phyloP scores from a whole-genome alignment of 179 eudicot species.

The Corrigiola litoralis region DNA sequence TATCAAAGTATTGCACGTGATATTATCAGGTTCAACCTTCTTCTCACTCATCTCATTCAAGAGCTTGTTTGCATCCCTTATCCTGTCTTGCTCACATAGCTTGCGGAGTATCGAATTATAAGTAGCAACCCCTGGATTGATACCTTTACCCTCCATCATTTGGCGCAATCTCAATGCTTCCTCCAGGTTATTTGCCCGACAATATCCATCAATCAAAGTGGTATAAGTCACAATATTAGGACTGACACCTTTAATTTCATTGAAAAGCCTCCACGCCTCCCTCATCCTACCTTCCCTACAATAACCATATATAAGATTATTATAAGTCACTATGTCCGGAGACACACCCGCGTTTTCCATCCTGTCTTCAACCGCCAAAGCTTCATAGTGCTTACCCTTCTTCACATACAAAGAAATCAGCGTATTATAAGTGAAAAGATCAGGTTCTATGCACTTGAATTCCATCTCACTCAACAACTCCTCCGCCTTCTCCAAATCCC shows the following conservation, averaged over 20 bases:
- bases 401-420: constrained; percentile 40
- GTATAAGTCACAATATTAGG: constrained; percentile 55
- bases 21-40: constrained; percentile 50
- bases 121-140: constrained; percentile 43
- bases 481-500: constrained; percentile 41
- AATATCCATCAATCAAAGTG: constrained; percentile 56
- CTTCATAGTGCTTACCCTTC: constrained; percentile 44
- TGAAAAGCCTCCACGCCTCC: constrained; percentile 54
- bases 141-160: constrained; percentile 39
- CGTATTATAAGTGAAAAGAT: constrained; percentile 41
- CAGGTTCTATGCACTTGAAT: constrained; percentile 31
- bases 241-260: constrained; percentile 33
- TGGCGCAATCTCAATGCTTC: constrained; percentile 40
- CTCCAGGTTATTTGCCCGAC: constrained; percentile 41
- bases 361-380: constrained; percentile 37
- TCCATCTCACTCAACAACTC: constrained; percentile 41
- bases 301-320: constrained; percentile 35
- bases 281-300: constrained; percentile 49
- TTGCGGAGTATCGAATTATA: constrained; percentile 56
- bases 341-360: constrained; percentile 33
- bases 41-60: constrained; percentile 51
- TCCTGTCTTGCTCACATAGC: constrained; percentile 41
- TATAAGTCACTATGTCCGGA: constrained; percentile 44
- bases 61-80: constrained; percentile 46
- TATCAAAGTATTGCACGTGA: constrained; percentile 57